Evolutionary conservation across 805 yeast species (phyloP), one percentile per base, ranked within the genome.

Genomic region (Candida multigemmis): DNA sequence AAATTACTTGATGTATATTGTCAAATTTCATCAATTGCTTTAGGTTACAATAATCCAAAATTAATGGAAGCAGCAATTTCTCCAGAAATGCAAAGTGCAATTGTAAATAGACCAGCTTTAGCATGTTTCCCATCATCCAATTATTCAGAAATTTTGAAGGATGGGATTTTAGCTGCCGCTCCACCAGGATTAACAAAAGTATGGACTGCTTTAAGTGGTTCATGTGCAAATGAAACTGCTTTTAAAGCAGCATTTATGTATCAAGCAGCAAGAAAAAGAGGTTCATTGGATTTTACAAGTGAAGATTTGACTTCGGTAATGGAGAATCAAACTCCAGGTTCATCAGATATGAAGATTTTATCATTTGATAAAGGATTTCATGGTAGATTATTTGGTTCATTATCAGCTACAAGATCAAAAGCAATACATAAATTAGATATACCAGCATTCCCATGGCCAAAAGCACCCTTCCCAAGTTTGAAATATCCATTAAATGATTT

Each of bases 161-260:
- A 68, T 12, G 68, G 71, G 9, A 55, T 75, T 23, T 55, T 76
- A 37, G 67, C 73, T 14, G 77, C 74, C 27, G 82, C 83, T 19
- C 84, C 83, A 29, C 63, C 68, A 29, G 81, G 81, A 8, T 65
- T 69, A 48, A 49, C 53, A 30, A 59, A 65, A 35, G 71, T 76
- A 12, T 74, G 81, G 77, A 72, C 81, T 11, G 77, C 78, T 6
- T 60, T 73, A 26, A 64, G 77, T 11, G 83, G 84, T 25, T 74
- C 83, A 3, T 75, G 71, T 48, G 83, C 83, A 28, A 76, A 76
- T 38, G 84, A 76, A 46, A 63, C 75, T 33, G 84, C 84, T 1
- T 74, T 64, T 53, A 76, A 76, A 41, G 84, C 84, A 10, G 82
- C 80, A 2, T 74, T 74, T 45, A 74, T 76, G 71, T 72, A 68